Evolutionary conservation across 1,284 basidiomycete genomes (phyloP).

Genomic region (Ustilago lituana): DNA sequence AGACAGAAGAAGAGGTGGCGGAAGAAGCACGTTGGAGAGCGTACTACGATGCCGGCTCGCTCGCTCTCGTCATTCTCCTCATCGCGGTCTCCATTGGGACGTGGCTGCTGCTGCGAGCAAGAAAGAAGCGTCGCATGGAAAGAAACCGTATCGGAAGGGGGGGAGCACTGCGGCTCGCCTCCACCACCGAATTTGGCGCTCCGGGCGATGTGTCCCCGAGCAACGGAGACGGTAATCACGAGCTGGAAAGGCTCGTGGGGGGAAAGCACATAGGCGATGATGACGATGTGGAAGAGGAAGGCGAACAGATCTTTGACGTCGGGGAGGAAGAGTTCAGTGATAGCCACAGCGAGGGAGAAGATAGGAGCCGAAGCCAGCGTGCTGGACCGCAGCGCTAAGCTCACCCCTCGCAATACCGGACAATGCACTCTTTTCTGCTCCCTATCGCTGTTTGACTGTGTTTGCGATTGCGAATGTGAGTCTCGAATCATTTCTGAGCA

Average conservation of each 20-base stretch:
- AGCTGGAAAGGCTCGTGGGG: conserved; percentile 49
- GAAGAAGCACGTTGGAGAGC: conserved; percentile 61
- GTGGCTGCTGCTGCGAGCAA: conserved; percentile 78
- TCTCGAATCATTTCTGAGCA: conserved; percentile 14
- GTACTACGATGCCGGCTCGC: conserved; percentile 80
- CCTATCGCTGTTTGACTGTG: too few relatives aligned
- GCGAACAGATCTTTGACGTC: conserved; percentile 69
- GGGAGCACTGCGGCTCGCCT: conserved; percentile 27
- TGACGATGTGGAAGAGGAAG: conserved; percentile 26
- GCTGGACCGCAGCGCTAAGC: conserved; percentile 21
- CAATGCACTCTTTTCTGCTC: neutral
- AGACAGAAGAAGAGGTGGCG: conserved; percentile 63
- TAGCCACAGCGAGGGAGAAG: conserved; percentile 6
- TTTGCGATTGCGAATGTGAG: neutral
- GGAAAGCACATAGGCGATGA: conserved; percentile 36
- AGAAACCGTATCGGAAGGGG: conserved; percentile 26
- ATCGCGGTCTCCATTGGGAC: conserved; percentile 77
- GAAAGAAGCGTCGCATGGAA: conserved; percentile 67
- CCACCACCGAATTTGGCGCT: conserved; percentile 23
- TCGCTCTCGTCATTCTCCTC: conserved; percentile 80
- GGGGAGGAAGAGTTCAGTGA: conserved; percentile 68
- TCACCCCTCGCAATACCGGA: neutral
- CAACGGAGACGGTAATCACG: conserved; percentile 58
- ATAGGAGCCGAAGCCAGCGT: neutral
- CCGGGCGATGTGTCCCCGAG: conserved; percentile 26